Evolutionary conservation across 2,329 filamentous ascomycete genomes (phyloP), one percentile per base, ranked within the genome.

Genomic region (Arthrobotrys entomopaga): DNA sequence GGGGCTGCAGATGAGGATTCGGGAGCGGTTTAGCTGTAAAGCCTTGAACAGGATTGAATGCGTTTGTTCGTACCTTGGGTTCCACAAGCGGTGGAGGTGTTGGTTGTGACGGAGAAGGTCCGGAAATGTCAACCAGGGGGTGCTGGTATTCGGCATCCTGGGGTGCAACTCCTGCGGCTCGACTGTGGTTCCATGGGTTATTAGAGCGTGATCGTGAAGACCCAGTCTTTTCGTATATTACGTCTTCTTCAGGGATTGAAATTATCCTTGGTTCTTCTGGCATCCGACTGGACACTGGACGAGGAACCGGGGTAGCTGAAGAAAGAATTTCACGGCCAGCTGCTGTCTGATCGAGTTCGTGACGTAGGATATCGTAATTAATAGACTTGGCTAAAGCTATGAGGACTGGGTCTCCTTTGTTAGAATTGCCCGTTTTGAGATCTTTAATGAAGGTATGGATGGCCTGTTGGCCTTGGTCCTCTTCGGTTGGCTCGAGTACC

Each of bases 1-100:
- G 69, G 29, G 61, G 61, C 69, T 73, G 69, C 20, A 65, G 49
- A 63, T 73, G 69, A 57, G 69, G 69, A 52, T 73, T 73, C 69
- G 61, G 61, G 13, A 73, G 56, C 61, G 60, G 69, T 50, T 73
- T 73, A 73, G 69, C 56, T 66, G 69, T 49, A 19, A 65, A 38
- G 49, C 69, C 69, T 57, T 65, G 54, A 66, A 66, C 56, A 66
- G 69, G 69, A 40, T 38, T 60, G 29, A 73, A 73, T 34, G 56
- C 54, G 52, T 53, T 72, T 26, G 42, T 57, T 66, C 69, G 69
- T 73, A 73, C 69, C 69, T 73, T 73, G 16, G 69, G 56, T 73
- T 65, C 54, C 46, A 49, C 69, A n/a, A 73, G 61, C 19, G 69
- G 56, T 46, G 69, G 61, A 19, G 69, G 69, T 6, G 50, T 66